These are phyloP conservation scores for Inonotus obliquus DNA, from an alignment of 1,284 basidiomycete species.

Conservation along the genomic window DNA sequence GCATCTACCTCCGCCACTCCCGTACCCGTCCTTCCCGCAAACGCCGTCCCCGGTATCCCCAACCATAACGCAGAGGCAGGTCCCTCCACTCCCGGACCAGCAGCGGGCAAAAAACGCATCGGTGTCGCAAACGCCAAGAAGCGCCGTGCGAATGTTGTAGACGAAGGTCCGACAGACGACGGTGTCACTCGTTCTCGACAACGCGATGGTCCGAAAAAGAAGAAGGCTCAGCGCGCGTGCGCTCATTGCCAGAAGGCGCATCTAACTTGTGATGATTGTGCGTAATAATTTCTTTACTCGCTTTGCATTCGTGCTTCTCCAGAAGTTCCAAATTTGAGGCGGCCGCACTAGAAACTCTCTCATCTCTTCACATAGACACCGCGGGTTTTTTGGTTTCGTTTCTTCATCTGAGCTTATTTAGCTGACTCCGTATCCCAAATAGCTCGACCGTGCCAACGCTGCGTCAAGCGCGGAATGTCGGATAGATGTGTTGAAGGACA, in stretches of 20 bases:
- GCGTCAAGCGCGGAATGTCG: conserved; percentile 89
- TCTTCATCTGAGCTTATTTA: conserved; percentile 17
- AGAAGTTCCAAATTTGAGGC: background rate
- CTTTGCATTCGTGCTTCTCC: background rate
- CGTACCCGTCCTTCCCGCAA: conserved; percentile 5
- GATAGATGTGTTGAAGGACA: conserved; percentile 90
- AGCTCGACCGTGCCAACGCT: conserved; percentile 95
- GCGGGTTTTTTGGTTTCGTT: background rate
- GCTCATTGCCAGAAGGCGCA: conserved; percentile 95
- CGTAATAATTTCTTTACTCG: conserved; percentile 25
- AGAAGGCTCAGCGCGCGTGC: conserved; percentile 91
- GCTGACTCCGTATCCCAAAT: conserved; percentile 21
- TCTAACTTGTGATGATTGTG: conserved; percentile 96
- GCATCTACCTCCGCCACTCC: conserved; percentile 15
- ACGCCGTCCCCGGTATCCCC: conserved; percentile 10
- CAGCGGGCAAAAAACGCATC: conserved; percentile 5
- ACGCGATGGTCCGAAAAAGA: conserved; percentile 79
- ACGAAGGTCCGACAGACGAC: conserved; percentile 36
- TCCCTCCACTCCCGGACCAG: conserved; percentile 16
- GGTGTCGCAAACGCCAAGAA: conserved; percentile 31
- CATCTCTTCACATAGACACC: background rate
- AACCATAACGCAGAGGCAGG: conserved; percentile 8
- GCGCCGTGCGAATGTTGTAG: conserved; percentile 37
- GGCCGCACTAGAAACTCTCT: background rate
- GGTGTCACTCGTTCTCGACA: conserved; percentile 42